A percentile compares a stretch with the other conserved stretches of the same genome.
These are phyloP conservation scores for Microglena sp. DNA, from an alignment of 139 green algal species.

Conservation along the genomic window DNA sequence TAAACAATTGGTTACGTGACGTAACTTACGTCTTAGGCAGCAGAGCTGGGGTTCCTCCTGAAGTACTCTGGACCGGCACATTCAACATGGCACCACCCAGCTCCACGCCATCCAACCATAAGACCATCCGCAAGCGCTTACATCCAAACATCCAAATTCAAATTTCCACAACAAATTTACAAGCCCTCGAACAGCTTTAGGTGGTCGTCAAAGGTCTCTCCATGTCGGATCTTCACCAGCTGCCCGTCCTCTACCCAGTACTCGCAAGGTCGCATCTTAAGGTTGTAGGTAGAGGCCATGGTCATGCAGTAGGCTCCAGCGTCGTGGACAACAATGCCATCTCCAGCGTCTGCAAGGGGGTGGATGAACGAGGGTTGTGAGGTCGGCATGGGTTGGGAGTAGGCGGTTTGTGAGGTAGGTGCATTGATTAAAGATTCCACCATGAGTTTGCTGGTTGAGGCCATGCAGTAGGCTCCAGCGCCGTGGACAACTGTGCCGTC, in stretches of 20 bases:
- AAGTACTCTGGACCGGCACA: no score
- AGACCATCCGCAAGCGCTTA: no score
- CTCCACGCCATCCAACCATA: no score
- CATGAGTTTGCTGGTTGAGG: slow-evolving; percentile 93
- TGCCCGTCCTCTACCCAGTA: slow-evolving; percentile 78
- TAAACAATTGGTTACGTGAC: no score
- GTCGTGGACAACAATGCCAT: slow-evolving; percentile 9
- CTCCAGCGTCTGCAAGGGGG: not conserved
- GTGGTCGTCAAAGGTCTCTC: slow-evolving; percentile 82
- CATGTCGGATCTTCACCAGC: slow-evolving; percentile 69
- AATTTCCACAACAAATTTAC: slow-evolving; percentile 7
- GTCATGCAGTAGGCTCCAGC: slow-evolving; percentile 15
- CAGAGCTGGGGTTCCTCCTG: no score
- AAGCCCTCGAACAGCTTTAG: slow-evolving; percentile 74
- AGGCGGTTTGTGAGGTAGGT: no score
- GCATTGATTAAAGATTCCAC: no score
- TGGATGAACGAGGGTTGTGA: no score
- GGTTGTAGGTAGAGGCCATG: slow-evolving; percentile 97
- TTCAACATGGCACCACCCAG: no score
- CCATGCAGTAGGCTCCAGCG: slow-evolving; percentile 16
- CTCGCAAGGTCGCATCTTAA: slow-evolving; percentile 89
- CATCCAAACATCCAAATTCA: no score
- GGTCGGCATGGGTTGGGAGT: no score
- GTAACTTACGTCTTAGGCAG: no score
- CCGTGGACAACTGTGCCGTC: slow-evolving; percentile 8